Base-by-base conservation (phyloP, 2,329 filamentous ascomycete genomes). In the Basipetospora sp. region DNA sequence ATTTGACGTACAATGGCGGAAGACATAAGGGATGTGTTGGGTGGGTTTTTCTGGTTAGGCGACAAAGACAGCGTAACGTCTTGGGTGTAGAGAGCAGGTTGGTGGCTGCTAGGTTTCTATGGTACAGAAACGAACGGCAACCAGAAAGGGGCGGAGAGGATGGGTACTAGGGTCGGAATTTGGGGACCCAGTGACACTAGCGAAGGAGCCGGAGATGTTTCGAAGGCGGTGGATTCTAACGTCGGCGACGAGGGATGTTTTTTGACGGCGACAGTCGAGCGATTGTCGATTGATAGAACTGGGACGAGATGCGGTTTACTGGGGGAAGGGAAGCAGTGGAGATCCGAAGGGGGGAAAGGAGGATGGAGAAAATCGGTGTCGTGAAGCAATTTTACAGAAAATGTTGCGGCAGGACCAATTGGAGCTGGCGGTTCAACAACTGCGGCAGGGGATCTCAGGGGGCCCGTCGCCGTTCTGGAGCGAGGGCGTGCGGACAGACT, bases 381-480 rank as follows among this genome's bases (percentile, higher is more conserved):
- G 42, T 45, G 43, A 51, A 53, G 54, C 49, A 57, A 57, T 57
- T 57, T 57, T 52, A 57, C 52, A 53, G 45, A 48, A 57, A 54
- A 53, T 55, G 52, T 53, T 55, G 48, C 53, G 47, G 53, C 44
- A 47, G 44, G 45, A 43, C 45, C 46, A 48, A 48, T 48, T 43
- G 41, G 31, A 41, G 36, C 33, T 30, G 39, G 20, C 38, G 29
- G 29, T 17, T 19, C n/a, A n/a, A 25, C 6, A 6, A 25, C 22
- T 25, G 22, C 11, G 33, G 32, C 42, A 40, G 42, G 42, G 41
- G 43, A 43, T 47, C 46, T 48, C 44, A 47, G 45, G 45, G 46
- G 46, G n/a, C n/a, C n/a, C n/a, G n/a, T n/a, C n/a, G n/a, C n/a
- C n/a, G n/a, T n/a, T n/a, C n/a, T n/a, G n/a, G n/a, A n/a, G n/a